Evolutionary conservation across 768 basidiomycete genomes (phyloP).

Genomic region (Boletus insuetus): DNA sequence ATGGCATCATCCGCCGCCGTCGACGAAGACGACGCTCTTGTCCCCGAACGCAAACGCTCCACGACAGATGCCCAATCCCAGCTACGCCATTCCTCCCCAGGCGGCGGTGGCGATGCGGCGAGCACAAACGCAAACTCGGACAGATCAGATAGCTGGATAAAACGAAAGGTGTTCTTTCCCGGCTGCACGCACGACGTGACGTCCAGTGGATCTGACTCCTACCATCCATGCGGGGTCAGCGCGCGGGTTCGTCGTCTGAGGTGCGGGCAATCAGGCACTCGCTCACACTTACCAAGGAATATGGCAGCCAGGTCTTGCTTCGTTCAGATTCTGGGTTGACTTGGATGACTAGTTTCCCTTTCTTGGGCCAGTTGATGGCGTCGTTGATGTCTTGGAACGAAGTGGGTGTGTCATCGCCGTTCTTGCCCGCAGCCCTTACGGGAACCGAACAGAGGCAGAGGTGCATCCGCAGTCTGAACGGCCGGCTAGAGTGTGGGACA

Average conservation of each 20-base stretch:
- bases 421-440: not conserved
- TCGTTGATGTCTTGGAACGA: conserved; percentile 4
- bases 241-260: not conserved
- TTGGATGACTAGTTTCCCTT: conserved; percentile 44
- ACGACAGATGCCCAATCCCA: conserved; percentile 24
- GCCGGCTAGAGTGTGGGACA: not conserved
- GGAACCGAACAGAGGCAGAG: conserved; percentile 24
- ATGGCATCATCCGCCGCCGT: not conserved
- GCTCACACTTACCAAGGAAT: conserved; percentile 36
- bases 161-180: conserved; percentile 47
- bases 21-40: not conserved
- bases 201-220: conserved; percentile 36
- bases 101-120: conserved; percentile 32
- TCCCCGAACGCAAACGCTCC: not conserved
- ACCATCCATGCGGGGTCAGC: not conserved
- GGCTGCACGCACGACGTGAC: conserved; percentile 40
- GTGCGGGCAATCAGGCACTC: too few relatives aligned
- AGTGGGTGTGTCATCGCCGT: not conserved
- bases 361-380: conserved; percentile 40
- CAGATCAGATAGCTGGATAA: conserved; percentile 48
- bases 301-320: conserved; percentile 43
- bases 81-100: conserved; percentile 20
- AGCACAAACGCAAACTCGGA: conserved; percentile 44
- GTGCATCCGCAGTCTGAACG: conserved; percentile 16
- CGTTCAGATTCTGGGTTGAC: conserved; percentile 38